phyloP scores from a whole-genome alignment of 192 early-diverging fungal species.

The Dimargaris verticillata region DNA sequence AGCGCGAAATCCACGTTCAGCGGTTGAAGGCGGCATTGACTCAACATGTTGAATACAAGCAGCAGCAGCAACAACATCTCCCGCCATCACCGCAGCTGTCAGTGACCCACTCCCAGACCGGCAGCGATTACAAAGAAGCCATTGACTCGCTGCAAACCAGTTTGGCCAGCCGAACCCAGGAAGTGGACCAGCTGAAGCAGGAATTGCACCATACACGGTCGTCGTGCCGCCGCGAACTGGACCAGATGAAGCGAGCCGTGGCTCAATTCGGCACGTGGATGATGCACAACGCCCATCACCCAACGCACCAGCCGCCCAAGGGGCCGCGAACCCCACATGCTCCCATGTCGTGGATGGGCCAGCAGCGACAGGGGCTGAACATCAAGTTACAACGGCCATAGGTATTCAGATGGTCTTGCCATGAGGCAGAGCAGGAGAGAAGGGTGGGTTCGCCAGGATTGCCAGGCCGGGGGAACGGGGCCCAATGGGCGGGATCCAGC shows the following conservation, averaged over 20 bases:
- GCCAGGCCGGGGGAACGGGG: too few species aligned
- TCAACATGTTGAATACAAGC: slow-evolving; percentile 7
- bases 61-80: slow-evolving; percentile 14
- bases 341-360: slow-evolving; percentile 53
- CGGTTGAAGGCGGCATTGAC: slow-evolving; percentile 24
- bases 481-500: too few species aligned
- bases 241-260: slow-evolving; percentile 20
- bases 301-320: background rate
- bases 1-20: slow-evolving; percentile 21
- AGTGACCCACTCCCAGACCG: slow-evolving; percentile 13
- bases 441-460: too few species aligned
- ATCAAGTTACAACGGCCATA: slow-evolving; percentile 32
- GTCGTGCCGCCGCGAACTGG: slow-evolving; percentile 28
- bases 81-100: too few species aligned
- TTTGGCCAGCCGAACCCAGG: slow-evolving; percentile 20
- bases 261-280: slow-evolving; percentile 13
- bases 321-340: slow-evolving; percentile 10
- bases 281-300: background rate
- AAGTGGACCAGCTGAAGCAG: slow-evolving; percentile 48
- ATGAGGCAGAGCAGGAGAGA: too few species aligned
- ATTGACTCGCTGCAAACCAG: slow-evolving; percentile 33
- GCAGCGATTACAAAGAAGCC: slow-evolving; percentile 32
- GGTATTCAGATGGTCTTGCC: too few species aligned
- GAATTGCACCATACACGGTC: slow-evolving; percentile 35
- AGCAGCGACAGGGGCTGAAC: slow-evolving; percentile 44